A percentile compares a stretch with the other conserved stretches of the same genome.
Evolutionary conservation across 139 green algal genomes (phyloP).

Genomic region (Zygnema circumcarinatum): DNA sequence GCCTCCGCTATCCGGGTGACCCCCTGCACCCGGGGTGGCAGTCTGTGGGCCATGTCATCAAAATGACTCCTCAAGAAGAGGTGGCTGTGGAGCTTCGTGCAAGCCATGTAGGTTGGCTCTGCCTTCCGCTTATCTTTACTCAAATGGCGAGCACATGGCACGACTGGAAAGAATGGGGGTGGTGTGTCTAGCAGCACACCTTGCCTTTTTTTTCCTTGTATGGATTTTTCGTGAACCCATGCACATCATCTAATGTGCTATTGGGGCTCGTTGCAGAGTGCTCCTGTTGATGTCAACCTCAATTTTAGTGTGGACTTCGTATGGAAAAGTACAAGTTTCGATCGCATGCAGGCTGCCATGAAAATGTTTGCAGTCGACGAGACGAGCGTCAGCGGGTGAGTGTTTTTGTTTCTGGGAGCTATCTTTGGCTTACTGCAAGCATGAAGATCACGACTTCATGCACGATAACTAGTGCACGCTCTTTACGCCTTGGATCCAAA

Average conservation of each 20-base stretch:
- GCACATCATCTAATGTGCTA: no score
- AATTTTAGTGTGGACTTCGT: conserved; percentile 92
- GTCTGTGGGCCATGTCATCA: conserved; percentile 74
- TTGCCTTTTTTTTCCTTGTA: no score
- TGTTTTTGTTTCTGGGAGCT: neutral
- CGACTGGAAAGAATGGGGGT: no score
- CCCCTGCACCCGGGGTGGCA: conserved; percentile 37
- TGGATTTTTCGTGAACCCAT: no score
- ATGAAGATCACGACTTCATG: no score
- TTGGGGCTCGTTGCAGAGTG: conserved; percentile 66
- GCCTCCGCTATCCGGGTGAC: conserved; percentile 76
- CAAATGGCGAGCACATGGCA: no score
- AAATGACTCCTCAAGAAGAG: conserved; percentile 73
- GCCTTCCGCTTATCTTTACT: no score
- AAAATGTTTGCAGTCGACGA: conserved; percentile 88
- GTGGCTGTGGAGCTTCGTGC: conserved; percentile 79
- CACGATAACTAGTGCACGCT: no score
- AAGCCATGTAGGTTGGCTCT: conserved; percentile 23
- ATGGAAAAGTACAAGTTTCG: conserved; percentile 90
- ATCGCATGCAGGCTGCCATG: conserved; percentile 90
- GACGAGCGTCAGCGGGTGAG: conserved; percentile 69
- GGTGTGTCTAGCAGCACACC: neutral
- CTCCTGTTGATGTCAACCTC: conserved; percentile 66
- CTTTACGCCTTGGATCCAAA: no score
- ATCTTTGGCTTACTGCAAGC: neutral